Evolutionary conservation across 345 rosid species (phyloP), one percentile per base, ranked within the genome.

Genomic region (Citrus mangshanensis): DNA sequence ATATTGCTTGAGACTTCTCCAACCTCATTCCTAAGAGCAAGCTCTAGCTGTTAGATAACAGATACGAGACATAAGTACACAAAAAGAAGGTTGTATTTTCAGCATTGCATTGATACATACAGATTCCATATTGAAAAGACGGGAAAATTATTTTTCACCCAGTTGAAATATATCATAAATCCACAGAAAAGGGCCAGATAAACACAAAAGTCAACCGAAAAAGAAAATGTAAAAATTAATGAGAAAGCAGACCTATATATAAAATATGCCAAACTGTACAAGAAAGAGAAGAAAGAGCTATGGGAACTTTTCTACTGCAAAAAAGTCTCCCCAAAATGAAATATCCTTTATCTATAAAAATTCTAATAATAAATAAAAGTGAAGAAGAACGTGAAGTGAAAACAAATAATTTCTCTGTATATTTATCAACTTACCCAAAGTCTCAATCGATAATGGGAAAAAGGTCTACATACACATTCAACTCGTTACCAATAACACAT

Each of bases 21-120:
- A 68, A 84, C 81, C 82, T 87, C 88, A 35, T 84, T 90, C 79
- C 89, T 84, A 69, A 94, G 87, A 79, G 89, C 87, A 68, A 96
- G 82, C 85, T 95, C 98, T 79, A 96, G 85, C 99, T 96, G 93
- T 80, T 81, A 42, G 75, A 61, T 34, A 77, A 77, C 67, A 80
- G 37, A 82, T 35, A 67, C 1, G 38, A 62, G 62, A 37, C 54
- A 83, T 46, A 58, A 72, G 72, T 60, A 49, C 64, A 60, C 22
- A 68, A 78, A 75, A 19, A n/a, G 34, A 32, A 19, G 42, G 46
- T 65, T 19, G 3, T 7, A 8, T 32, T 32, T 64, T 64, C 74
- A 71, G 62, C 42, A 71, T 71, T 49, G 3, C 68, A 64, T 32
- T 16, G 68, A 64, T 30, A 14, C n/a, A 32, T 30, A 21, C 18